phyloP scores from a whole-genome alignment of 139 green algal genomes.

The Axilococcus clingmanii region DNA sequence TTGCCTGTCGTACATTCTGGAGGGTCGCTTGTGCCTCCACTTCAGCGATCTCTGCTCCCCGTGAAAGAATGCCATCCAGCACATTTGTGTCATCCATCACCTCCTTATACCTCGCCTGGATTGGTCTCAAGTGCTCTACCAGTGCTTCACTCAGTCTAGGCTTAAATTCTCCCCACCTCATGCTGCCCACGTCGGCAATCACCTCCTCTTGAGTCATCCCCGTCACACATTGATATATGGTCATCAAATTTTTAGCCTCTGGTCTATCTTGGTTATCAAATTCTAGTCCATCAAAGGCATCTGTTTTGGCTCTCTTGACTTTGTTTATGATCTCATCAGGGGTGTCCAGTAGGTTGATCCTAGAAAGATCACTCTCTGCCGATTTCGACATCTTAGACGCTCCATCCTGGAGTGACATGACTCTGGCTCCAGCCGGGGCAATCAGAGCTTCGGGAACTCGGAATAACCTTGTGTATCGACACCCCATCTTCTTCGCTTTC shows the following conservation, averaged over 20 bases:
- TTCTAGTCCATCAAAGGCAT: slow-evolving; percentile 69
- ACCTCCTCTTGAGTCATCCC: slow-evolving; percentile 59
- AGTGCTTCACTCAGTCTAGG: slow-evolving; percentile 85
- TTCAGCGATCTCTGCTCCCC: slow-evolving; percentile 13
- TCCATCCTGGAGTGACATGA: slow-evolving; percentile 96
- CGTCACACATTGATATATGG: slow-evolving; percentile 87
- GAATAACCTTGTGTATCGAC: slow-evolving; percentile 63
- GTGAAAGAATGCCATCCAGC: slow-evolving; percentile 35
- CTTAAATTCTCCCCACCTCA: slow-evolving; percentile 97
- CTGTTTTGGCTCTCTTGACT: slow-evolving; percentile 84
- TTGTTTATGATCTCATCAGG: slow-evolving; percentile 79
- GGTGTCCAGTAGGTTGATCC: slow-evolving; percentile 93
- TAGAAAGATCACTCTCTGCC: slow-evolving; percentile 69
- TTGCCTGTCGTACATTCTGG: slow-evolving; percentile 26
- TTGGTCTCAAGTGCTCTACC: slow-evolving; percentile 79
- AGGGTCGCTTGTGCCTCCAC: slow-evolving; percentile 18
- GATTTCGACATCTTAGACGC: slow-evolving; percentile 95
- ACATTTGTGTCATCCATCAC: slow-evolving; percentile 26
- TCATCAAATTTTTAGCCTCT: slow-evolving; percentile 91
- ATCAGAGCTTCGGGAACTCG: slow-evolving; percentile 90
- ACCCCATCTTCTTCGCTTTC: slow-evolving; percentile 96
- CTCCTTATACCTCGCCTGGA: slow-evolving; percentile 59
- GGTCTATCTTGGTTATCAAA: slow-evolving; percentile 81
- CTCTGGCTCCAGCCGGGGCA: slow-evolving; percentile 73
- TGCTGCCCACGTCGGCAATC: slow-evolving; percentile 41